Evolutionary conservation across 768 basidiomycete genomes (phyloP).

Genomic region (Hygrophorus pudorinus): DNA sequence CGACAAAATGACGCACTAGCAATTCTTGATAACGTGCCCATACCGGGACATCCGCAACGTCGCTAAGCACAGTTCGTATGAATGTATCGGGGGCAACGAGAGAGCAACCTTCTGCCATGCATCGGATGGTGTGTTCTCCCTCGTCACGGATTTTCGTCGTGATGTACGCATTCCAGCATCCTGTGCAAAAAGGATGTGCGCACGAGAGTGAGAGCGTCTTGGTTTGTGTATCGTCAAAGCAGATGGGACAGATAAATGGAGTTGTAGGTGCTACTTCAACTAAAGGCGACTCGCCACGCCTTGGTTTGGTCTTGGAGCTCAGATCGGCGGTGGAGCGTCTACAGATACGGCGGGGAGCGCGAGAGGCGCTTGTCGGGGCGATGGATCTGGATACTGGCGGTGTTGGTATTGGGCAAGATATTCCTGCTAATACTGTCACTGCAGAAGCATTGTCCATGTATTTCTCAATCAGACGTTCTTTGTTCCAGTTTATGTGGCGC

Average conservation of each 20-base stretch:
- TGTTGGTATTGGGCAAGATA: slow-evolving; percentile 35
- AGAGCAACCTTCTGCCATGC: slow-evolving; percentile 74
- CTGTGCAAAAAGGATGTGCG: slow-evolving; percentile 74
- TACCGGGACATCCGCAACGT: slow-evolving; percentile 36
- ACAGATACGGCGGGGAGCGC: slow-evolving; percentile 1
- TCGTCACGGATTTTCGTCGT: slow-evolving; percentile 76
- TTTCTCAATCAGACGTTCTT: slow-evolving; percentile 89
- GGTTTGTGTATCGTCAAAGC: slow-evolving; percentile 67
- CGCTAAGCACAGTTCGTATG: slow-evolving; percentile 39
- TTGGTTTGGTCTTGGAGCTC: neutral
- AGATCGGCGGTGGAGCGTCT: slow-evolving; percentile 5
- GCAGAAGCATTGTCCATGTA: slow-evolving; percentile 87
- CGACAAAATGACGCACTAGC: slow-evolving; percentile 83
- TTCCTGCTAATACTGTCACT: slow-evolving; percentile 69
- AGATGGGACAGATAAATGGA: slow-evolving; percentile 86
- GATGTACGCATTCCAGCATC: slow-evolving; percentile 79
- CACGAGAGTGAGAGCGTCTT: slow-evolving; percentile 68
- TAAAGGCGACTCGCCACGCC: slow-evolving; percentile 13
- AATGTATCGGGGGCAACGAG: slow-evolving; percentile 58
- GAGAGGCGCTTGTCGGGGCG: slow-evolving; percentile 19
- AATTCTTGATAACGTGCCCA: slow-evolving; percentile 78
- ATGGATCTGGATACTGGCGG: slow-evolving; percentile 22
- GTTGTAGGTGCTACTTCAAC: slow-evolving; percentile 14
- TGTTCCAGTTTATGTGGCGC: slow-evolving; percentile 87
- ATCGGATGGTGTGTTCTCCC: slow-evolving; percentile 60